These are phyloP conservation scores for Backusella circina DNA, from an alignment of 192 early-diverging fungal genomes.

Conservation along the genomic window DNA sequence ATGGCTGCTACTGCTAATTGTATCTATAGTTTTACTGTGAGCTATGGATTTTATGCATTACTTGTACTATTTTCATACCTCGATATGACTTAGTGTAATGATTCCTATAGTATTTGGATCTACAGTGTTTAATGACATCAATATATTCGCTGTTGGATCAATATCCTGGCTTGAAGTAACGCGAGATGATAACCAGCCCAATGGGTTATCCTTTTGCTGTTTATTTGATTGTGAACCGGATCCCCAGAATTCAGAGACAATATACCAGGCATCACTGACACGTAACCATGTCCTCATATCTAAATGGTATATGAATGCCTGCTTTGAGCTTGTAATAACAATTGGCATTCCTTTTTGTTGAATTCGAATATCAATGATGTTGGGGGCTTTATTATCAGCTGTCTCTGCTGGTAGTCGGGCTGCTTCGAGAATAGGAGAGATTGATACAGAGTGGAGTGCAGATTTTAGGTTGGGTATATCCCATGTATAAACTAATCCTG, in stretches of 20 bases:
- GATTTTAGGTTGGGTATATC: slow-evolving; percentile 53
- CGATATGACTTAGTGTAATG: slow-evolving; percentile 45
- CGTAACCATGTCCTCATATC: slow-evolving; percentile 66
- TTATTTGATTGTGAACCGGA: slow-evolving; percentile 17
- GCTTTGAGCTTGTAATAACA: slow-evolving; percentile 55
- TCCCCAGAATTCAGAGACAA: slow-evolving; percentile 43
- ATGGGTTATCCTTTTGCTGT: slow-evolving; percentile 17
- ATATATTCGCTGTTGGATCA: slow-evolving; percentile 4
- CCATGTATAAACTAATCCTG: slow-evolving; percentile 68
- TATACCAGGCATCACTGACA: slow-evolving; percentile 57
- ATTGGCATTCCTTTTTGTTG: slow-evolving; percentile 60
- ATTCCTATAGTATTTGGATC: slow-evolving; percentile 22
- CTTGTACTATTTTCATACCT: slow-evolving; percentile 19
- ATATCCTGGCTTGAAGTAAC: not conserved
- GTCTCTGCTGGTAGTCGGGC: slow-evolving; percentile 32
- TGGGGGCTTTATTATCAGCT: slow-evolving; percentile 22
- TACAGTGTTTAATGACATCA: not conserved
- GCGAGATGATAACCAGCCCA: slow-evolving; percentile 25
- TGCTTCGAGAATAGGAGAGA: slow-evolving; percentile 60
- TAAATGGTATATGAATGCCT: slow-evolving; percentile 63
- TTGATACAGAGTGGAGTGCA: slow-evolving; percentile 51
- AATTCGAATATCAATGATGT: slow-evolving; percentile 53
- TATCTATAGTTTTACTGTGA: slow-evolving; percentile 34
- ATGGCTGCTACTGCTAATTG: slow-evolving; percentile 49
- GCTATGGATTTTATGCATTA: not conserved